Evolutionary conservation across 73 alveolate species (phyloP).

Genomic region (Paramecium primaurelia): DNA sequence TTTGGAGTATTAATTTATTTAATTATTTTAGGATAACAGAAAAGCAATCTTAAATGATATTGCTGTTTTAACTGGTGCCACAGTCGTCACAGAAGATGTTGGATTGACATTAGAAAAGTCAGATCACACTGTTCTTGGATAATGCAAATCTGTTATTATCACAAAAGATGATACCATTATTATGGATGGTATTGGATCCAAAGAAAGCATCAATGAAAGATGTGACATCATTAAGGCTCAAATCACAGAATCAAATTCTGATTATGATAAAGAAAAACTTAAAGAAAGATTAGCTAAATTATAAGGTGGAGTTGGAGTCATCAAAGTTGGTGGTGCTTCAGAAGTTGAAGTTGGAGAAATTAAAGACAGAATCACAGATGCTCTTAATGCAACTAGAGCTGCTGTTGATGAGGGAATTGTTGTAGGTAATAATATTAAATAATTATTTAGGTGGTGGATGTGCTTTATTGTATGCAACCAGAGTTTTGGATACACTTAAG

Average conservation of each 20-base stretch:
- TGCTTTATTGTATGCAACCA: conserved; percentile 91
- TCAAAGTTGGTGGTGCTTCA: conserved; percentile 97
- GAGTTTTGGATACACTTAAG: conserved; percentile 75
- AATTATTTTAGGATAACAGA: conserved; percentile 79
- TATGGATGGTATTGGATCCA: conserved; percentile 94
- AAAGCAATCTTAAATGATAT: conserved; percentile 90
- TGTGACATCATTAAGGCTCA: conserved; percentile 72
- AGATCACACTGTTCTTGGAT: conserved; percentile 83
- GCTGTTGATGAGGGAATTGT: conserved; percentile 98
- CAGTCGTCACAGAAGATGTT: conserved; percentile 91
- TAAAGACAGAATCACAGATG: conserved; percentile 97
- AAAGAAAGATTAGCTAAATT: conserved; percentile 96
- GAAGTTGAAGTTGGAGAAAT: conserved; percentile 96
- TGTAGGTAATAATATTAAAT: conserved; percentile 62
- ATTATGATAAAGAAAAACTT: conserved; percentile 91
- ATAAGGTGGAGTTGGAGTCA: conserved; percentile 98
- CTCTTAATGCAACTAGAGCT: conserved; percentile 97
- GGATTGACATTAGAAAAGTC: conserved; percentile 83
- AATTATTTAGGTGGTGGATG: conserved; percentile 59
- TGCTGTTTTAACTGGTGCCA: conserved; percentile 93
- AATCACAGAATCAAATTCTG: conserved; percentile 82
- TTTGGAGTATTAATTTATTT: conserved; percentile 70
- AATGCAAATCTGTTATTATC: conserved; percentile 84
- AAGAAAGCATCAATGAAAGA: conserved; percentile 82
- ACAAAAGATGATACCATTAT: conserved; percentile 97